Base-by-base conservation (phyloP, 164 flowering plant genomes). In the Pachysandra terminalis region DNA sequence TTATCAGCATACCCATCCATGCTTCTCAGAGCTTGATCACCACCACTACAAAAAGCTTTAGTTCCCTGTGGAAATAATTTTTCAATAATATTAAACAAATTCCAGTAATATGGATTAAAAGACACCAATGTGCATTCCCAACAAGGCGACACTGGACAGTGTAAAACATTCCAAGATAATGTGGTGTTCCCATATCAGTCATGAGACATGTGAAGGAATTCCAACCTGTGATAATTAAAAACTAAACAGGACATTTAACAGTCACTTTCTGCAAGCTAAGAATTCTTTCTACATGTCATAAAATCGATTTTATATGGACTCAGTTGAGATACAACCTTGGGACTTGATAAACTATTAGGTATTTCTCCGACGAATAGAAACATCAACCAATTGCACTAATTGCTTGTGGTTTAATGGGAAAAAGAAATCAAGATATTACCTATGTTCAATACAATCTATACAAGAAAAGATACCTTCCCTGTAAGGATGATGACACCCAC, bases 41-140 rank as follows among this genome's bases (percentile, higher is more conserved):
- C 99, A 21, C 99, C 97, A 64, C 97, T 95, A 68, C 97, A 95
- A 74, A 95, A 95, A 53, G 99, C 99, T 71, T 86, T 71, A 27
- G 91, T 87, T 59, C 99, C 97, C 99, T 95, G 52, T 10, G 8
- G 62, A 64, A 68, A 59, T 52, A 67, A 10, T 21, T n/a, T 28
- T 26, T 26, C 56, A 65, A 59, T 35, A 19, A 22, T 17, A 24
- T 37, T 67, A 19, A 62, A 58, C 24, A 58, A 64, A 56, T 13
- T 45, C 54, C 37, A 10, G 25, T 13, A 6, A 23, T n/a, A 55
- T 17, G 12, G n/a, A 1, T 5, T 13, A 6, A 55, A 55, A 55
- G 58, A n/a, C 24, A 5, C 9, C 1, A n/a, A 9, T n/a, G 9
- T 55, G 58, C 58, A 55, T 10, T 14, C 23, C 58, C 10, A 24